Conservation (phyloP, 2,329 filamentous ascomycete species). For the Allantophomopsis lycopodina region DNA sequence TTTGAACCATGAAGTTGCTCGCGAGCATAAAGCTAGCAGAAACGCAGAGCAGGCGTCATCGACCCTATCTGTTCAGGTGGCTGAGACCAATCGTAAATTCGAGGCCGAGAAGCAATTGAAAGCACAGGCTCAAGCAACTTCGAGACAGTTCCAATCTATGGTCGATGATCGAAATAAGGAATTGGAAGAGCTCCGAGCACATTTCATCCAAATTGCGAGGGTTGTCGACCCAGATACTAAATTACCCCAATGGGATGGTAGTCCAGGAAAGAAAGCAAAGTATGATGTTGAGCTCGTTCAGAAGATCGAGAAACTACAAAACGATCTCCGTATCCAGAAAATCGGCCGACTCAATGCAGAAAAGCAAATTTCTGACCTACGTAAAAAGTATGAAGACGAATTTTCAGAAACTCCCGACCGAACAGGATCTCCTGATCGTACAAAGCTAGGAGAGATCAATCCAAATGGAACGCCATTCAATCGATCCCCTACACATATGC, state of each 20-base stretch:
- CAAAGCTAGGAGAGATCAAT: constrained; percentile 77
- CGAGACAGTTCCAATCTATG: constrained; percentile 64
- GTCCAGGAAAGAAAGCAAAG: constrained; percentile 33
- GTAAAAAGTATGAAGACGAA: constrained; percentile 60
- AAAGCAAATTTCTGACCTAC: constrained; percentile 64
- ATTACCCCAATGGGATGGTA: constrained; percentile 44
- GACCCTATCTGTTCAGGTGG: constrained; percentile 66
- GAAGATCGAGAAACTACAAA: constrained; percentile 78
- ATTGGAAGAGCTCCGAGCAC: constrained; percentile 63
- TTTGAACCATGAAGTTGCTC: constrained; percentile 78
- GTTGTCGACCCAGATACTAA: constrained; percentile 48
- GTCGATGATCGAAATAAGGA: constrained; percentile 73
- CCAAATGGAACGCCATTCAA: constrained; percentile 63
- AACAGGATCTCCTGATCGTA: constrained; percentile 41
- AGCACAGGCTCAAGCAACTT: constrained; percentile 72
- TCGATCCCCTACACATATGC: constrained; percentile 60
- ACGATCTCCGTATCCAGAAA: constrained; percentile 71
- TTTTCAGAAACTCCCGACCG: constrained; percentile 47
- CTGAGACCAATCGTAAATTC: constrained; percentile 77
- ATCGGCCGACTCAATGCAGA: constrained; percentile 75
- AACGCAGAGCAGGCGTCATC: constrained; percentile 84
- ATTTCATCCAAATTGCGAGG: constrained; percentile 72
- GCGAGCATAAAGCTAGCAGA: constrained; percentile 79
- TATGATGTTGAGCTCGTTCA: constrained; percentile 74
- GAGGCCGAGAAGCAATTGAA: constrained; percentile 84